Evolutionary conservation across 2,329 filamentous ascomycete species (phyloP).

Genomic region (Cladosporium sphaerospermum): DNA sequence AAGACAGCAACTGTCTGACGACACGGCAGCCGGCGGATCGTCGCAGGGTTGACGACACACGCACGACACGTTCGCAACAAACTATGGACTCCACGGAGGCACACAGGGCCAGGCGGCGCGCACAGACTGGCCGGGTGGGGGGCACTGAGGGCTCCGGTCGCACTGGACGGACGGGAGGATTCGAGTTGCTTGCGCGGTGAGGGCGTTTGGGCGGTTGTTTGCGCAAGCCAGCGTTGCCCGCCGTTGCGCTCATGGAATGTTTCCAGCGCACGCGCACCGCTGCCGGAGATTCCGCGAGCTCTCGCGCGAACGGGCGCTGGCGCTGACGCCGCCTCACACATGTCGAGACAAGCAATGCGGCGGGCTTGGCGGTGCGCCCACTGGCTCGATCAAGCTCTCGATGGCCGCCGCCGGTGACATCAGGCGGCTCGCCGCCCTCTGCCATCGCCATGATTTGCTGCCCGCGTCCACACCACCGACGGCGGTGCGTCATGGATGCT

Average conservation of each 20-base stretch:
- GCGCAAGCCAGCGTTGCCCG: background rate
- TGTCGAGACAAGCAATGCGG: conserved; percentile 10
- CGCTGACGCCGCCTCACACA: background rate
- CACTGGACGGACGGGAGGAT: no score
- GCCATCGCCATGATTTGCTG: background rate
- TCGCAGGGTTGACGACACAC: background rate
- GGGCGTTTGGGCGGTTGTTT: background rate
- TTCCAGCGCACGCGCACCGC: background rate
- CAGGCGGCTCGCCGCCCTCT: background rate
- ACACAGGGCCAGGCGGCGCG: background rate
- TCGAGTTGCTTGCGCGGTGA: background rate
- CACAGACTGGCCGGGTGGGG: background rate
- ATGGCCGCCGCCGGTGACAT: conserved; percentile 4
- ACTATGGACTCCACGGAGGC: background rate
- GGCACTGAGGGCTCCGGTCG: no score
- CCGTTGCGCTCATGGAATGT: background rate
- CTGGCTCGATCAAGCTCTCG: conserved; percentile 3
- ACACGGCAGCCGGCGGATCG: background rate
- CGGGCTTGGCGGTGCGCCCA: background rate
- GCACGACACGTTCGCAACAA: background rate
- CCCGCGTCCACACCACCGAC: background rate
- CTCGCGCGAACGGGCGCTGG: background rate
- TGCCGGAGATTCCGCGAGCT: background rate
- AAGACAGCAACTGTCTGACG: background rate
- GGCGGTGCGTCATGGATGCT: conserved; percentile 7